phyloP scores from a whole-genome alignment of 805 yeast genomes.

The Wickerhamiella shivajii region DNA sequence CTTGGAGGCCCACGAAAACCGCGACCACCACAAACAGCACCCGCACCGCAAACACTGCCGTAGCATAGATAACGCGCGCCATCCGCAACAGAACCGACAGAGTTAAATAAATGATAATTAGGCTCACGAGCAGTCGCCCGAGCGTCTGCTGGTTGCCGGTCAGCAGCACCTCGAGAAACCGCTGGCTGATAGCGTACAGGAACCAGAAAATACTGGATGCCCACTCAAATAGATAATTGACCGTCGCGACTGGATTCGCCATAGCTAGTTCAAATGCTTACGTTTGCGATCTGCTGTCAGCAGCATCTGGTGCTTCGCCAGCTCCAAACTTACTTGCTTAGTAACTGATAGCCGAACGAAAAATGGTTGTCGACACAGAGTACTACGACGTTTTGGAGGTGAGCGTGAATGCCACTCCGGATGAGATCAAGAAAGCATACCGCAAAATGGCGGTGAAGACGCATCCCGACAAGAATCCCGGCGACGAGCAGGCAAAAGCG shows the following conservation, averaged over 20 bases:
- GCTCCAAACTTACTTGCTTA: no score
- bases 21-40: slow-evolving; percentile 11
- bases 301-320: no score
- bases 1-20: slow-evolving; percentile 10
- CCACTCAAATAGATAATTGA: no score
- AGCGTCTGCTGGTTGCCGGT: slow-evolving; percentile 1
- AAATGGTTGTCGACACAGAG: slow-evolving; percentile 70
- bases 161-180: not conserved
- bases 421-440: slow-evolving; percentile 86
- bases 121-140: slow-evolving; percentile 13
- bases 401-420: slow-evolving; percentile 49
- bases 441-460: slow-evolving; percentile 76
- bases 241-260: no score
- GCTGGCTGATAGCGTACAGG: not conserved
- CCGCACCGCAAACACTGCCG: slow-evolving; percentile 13
- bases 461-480: slow-evolving; percentile 96
- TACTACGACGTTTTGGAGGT: slow-evolving; percentile 77
- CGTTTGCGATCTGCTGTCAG: no score
- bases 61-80: slow-evolving; percentile 15
- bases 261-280: no score
- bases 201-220: not conserved
- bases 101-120: slow-evolving; percentile 17
- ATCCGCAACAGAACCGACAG: slow-evolving; percentile 17
- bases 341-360: no score
- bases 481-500: slow-evolving; percentile 76